Conservation (phyloP, 352 stramenopile species). For the Phytophthora pistaciae region DNA sequence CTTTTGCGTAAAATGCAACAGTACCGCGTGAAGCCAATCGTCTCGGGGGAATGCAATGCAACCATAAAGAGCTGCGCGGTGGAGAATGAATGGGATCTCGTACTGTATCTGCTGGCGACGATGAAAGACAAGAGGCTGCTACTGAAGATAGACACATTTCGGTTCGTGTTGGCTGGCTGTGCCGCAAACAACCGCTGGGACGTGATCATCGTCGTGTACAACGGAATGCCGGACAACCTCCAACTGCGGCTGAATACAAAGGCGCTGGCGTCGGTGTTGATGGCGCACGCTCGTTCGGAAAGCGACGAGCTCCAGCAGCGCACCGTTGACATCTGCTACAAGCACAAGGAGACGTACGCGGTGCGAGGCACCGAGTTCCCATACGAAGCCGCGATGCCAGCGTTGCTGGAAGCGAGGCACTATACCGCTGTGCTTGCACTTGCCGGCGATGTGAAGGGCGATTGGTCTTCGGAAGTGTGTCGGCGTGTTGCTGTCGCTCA, state of each 20-base stretch:
- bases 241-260: constrained; percentile 1
- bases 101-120: constrained; percentile 5
- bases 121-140: constrained; percentile 16
- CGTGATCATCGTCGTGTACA: too few species aligned
- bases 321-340: constrained; percentile 10
- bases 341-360: constrained; percentile 6
- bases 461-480: constrained; percentile 10
- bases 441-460: neutral
- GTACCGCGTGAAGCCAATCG: too few species aligned
- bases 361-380: neutral
- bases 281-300: constrained; percentile 10
- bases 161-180: constrained; percentile 4
- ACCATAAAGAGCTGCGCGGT: constrained; percentile 4
- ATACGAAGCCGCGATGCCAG: constrained; percentile 5
- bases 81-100: constrained; percentile 13
- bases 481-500: constrained; percentile 20
- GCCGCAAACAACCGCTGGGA: neutral
- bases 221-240: constrained; percentile 8
- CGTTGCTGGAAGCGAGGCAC: constrained; percentile 19
- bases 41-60: neutral
- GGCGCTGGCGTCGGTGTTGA: constrained; percentile 3
- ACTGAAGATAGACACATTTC: neutral
- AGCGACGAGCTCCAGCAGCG: constrained; percentile 14
- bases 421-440: constrained; percentile 6
- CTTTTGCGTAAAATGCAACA: too few species aligned